Evolutionary conservation across 495 filamentous ascomycete genomes (phyloP).

Genomic region (Venustampulla echinocandica): DNA sequence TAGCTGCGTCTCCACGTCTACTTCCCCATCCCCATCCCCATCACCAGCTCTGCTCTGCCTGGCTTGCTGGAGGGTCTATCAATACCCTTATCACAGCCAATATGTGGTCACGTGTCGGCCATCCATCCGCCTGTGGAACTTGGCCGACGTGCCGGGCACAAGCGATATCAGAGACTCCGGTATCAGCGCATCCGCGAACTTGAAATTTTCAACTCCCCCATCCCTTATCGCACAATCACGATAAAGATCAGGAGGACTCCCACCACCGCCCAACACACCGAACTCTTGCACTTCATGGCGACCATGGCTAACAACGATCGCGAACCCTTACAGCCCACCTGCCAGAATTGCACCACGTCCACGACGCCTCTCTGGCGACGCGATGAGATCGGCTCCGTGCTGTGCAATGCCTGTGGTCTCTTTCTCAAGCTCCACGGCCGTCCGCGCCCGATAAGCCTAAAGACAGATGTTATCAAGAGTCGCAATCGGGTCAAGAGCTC

Average conservation of each 20-base stretch:
- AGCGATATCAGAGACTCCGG: conserved; percentile 3
- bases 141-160: neutral
- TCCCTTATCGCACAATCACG: conserved; percentile 35
- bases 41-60: neutral
- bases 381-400: conserved; percentile 92
- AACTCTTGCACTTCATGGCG: conserved; percentile 39
- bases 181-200: no score
- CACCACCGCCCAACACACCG: conserved; percentile 37
- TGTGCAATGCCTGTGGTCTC: conserved; percentile 96
- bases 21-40: neutral
- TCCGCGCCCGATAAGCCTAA: conserved; percentile 87
- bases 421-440: conserved; percentile 95
- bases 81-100: neutral
- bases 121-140: neutral
- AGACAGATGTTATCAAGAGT: conserved; percentile 99
- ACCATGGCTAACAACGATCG: conserved; percentile 48
- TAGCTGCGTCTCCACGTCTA: neutral
- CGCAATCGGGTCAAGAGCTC: conserved; percentile 94
- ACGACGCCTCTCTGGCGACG: conserved; percentile 95
- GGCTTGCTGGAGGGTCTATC: neutral
- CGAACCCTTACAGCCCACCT: conserved; percentile 76
- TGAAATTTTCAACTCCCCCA: conserved; percentile 35
- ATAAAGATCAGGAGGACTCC: conserved; percentile 21
- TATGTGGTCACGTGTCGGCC: neutral
- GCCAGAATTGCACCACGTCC: conserved; percentile 92